Evolutionary conservation across 768 basidiomycete genomes (phyloP).

Genomic region (Boletus patriciae): DNA sequence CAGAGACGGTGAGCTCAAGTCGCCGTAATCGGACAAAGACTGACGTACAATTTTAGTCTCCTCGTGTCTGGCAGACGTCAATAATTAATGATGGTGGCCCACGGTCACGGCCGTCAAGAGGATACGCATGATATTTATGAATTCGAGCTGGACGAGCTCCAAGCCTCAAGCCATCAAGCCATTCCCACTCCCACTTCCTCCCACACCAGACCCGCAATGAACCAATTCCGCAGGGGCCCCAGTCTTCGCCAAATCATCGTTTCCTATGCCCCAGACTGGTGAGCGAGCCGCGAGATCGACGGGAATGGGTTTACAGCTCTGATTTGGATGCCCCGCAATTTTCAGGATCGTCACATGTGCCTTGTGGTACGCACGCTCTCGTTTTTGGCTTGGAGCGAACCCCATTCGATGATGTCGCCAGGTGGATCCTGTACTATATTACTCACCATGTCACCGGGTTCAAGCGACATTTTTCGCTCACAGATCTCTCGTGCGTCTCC

Average conservation of each 20-base stretch:
- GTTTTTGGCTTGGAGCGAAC: background rate
- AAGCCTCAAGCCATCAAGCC: background rate
- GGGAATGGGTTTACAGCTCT: background rate
- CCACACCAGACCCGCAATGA: constrained; percentile 10
- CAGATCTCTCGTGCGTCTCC: constrained; percentile 65
- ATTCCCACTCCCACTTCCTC: background rate
- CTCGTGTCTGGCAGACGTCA: background rate
- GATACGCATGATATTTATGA: background rate
- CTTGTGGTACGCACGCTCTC: constrained; percentile 50
- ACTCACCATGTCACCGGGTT: constrained; percentile 60
- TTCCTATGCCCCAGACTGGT: constrained; percentile 81
- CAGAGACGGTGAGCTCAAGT: background rate
- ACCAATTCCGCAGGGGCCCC: constrained; percentile 9
- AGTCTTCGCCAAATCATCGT: constrained; percentile 24
- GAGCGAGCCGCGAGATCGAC: constrained; percentile 15
- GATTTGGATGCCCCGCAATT: background rate
- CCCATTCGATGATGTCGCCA: constrained; percentile 25
- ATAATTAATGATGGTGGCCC: too few relatives aligned
- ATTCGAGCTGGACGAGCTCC: background rate
- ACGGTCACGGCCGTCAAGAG: background rate
- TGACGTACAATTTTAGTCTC: too few relatives aligned
- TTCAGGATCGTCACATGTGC: constrained; percentile 63
- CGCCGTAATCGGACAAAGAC: background rate
- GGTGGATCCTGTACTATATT: constrained; percentile 57
- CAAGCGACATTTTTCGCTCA: constrained; percentile 73